phyloP scores from a whole-genome alignment of 768 basidiomycete species.

The Termitomyces sp. region DNA sequence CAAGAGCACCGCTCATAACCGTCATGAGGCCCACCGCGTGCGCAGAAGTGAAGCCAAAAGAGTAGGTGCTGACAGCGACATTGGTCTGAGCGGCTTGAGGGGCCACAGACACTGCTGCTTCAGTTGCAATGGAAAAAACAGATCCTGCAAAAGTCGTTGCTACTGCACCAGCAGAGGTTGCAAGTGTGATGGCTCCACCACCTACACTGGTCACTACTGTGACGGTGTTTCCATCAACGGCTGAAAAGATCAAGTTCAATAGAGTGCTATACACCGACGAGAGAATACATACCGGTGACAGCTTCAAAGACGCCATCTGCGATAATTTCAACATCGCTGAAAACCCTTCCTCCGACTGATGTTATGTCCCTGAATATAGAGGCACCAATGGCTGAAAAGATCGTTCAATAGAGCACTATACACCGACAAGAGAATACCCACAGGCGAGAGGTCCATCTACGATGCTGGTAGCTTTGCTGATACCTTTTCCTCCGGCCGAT shows the following conservation, averaged over 20 bases:
- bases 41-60: constrained; percentile 22
- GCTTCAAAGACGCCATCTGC: constrained; percentile 28
- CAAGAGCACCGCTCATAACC: constrained; percentile 31
- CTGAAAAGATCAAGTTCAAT: constrained; percentile 27
- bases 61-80: constrained; percentile 18
- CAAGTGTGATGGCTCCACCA: constrained; percentile 57
- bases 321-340: constrained; percentile 22
- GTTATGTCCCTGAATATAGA: constrained; percentile 15
- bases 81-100: constrained; percentile 15
- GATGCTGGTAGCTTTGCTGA: constrained; percentile 5
- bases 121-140: constrained; percentile 44
- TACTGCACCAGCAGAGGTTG: constrained; percentile 32
- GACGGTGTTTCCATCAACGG: constrained; percentile 42
- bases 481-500: constrained; percentile 10
- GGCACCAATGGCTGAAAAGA: too few relatives aligned
- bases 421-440: too few relatives aligned
- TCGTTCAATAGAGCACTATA: too few relatives aligned
- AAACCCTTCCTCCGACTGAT: constrained; percentile 22
- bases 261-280: constrained; percentile 8
- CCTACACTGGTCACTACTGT: constrained; percentile 57
- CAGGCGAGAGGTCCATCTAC: constrained; percentile 31
- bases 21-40: constrained; percentile 28
- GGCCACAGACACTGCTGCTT: constrained; percentile 23
- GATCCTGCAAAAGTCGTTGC: constrained; percentile 50
- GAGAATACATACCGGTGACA: constrained; percentile 28